These are phyloP conservation scores for Calonectria hawksworthii DNA, from an alignment of 2,329 filamentous ascomycete genomes.

Conservation along the genomic window DNA sequence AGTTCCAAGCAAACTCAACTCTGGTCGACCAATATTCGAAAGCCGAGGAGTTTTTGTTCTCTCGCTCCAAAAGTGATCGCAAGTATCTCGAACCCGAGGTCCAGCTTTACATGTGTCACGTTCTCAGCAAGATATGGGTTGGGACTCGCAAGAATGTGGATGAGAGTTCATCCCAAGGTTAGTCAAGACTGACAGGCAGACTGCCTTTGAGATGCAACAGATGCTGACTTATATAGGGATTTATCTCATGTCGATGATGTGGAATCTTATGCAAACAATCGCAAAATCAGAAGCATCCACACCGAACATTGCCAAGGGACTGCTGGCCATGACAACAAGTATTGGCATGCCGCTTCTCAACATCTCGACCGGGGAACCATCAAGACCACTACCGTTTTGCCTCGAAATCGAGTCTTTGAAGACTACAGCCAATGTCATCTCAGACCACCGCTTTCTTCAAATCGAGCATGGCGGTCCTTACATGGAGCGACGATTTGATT, in stretches of 20 bases:
- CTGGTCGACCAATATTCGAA: constrained; percentile 62
- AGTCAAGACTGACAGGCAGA: not conserved
- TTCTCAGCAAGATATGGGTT: constrained; percentile 42
- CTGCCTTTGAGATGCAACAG: not conserved
- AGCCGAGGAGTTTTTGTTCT: constrained; percentile 61
- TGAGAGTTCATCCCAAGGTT: constrained; percentile 16
- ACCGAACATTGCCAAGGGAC: constrained; percentile 23
- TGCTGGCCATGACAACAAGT: constrained; percentile 25
- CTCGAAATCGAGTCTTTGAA: not conserved
- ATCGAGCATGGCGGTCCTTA: constrained; percentile 79
- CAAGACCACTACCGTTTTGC: constrained; percentile 27
- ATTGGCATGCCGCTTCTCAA: constrained; percentile 25
- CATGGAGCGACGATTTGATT: constrained; percentile 81
- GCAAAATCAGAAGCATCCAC: constrained; percentile 28
- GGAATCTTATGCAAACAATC: constrained; percentile 39
- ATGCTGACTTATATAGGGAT: constrained; percentile 27
- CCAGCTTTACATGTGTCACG: constrained; percentile 53
- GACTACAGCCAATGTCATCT: not conserved
- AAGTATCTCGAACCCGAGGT: constrained; percentile 50
- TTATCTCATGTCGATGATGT: constrained; percentile 44
- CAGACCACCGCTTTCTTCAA: constrained; percentile 65
- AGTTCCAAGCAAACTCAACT: constrained; percentile 61
- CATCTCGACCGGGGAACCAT: constrained; percentile 3
- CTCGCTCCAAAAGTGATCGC: constrained; percentile 53
- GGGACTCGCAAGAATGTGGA: not conserved